Conservation (phyloP, 2,329 filamentous ascomycete genomes). For the Xylariales sp. region DNA sequence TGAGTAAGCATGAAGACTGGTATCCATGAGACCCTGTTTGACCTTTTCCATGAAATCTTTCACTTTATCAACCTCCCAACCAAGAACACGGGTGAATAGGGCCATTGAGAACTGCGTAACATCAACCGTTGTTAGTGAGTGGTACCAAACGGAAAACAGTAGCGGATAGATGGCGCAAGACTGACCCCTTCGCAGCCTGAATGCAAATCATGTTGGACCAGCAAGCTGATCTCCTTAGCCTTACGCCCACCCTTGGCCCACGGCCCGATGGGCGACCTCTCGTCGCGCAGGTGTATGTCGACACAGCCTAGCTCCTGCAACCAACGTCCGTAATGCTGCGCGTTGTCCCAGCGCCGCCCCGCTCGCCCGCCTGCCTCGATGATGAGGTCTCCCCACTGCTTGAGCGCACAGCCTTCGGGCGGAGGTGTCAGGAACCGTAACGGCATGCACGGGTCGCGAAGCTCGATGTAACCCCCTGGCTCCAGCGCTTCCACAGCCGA, state of each 20-base stretch:
- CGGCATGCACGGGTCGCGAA: constrained; percentile 19
- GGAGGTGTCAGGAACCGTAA: constrained; percentile 18
- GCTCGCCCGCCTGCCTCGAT: constrained; percentile 13
- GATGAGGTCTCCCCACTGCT: constrained; percentile 14
- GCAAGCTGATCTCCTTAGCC: constrained; percentile 15
- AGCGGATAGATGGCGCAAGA: not conserved
- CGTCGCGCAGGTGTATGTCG: constrained; percentile 13
- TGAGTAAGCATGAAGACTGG: constrained; percentile 17
- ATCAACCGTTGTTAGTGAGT: not conserved
- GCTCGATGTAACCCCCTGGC: constrained; percentile 20
- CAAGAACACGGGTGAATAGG: not conserved
- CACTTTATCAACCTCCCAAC: constrained; percentile 1
- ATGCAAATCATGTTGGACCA: constrained; percentile 17
- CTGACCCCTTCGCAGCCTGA: constrained; percentile 6
- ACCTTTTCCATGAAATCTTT: constrained; percentile 13
- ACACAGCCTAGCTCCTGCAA: constrained; percentile 16
- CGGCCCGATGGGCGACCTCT: constrained; percentile 15
- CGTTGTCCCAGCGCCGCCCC: constrained; percentile 18
- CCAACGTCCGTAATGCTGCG: constrained; percentile 13
- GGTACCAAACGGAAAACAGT: not conserved
- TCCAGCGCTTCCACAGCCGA: constrained; percentile 7
- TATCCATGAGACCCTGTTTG: constrained; percentile 15
- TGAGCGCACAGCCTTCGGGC: constrained; percentile 14
- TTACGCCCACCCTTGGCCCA: constrained; percentile 16
- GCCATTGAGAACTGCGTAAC: not conserved